Conservation (phyloP, 257 asterid genomes). For the Ophiorrhiza pumila region DNA sequence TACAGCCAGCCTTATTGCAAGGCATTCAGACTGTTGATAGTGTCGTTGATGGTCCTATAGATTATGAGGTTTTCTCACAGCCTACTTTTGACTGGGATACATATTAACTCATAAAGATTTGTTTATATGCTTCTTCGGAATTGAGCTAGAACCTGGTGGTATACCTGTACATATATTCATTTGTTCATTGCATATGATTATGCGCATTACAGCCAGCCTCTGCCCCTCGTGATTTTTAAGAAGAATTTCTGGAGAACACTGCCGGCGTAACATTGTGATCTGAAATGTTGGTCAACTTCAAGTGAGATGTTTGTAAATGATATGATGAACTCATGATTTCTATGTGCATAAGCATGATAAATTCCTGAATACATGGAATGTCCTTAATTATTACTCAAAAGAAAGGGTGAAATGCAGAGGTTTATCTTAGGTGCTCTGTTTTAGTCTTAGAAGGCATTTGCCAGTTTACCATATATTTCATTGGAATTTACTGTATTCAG, state of each 20-base stretch:
- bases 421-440: too few species aligned
- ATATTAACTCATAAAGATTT: conserved; percentile 35
- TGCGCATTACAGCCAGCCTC: neutral
- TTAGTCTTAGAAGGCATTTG: too few species aligned
- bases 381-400: too few species aligned
- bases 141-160: neutral
- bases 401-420: too few species aligned
- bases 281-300: neutral
- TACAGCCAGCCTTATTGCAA: conserved; percentile 68
- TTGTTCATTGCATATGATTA: conserved; percentile 8
- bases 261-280: neutral
- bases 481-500: too few species aligned
- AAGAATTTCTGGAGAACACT: neutral
- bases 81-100: conserved; percentile 98
- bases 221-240: too few species aligned
- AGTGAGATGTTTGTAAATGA: neutral
- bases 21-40: conserved; percentile 70
- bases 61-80: conserved; percentile 79
- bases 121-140: conserved; percentile 7
- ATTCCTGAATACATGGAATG: neutral
- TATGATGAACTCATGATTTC: neutral
- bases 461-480: too few species aligned
- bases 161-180: conserved; percentile 21
- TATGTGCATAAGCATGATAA: neutral
- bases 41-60: conserved; percentile 61